Evolutionary conservation across 257 asterid genomes (phyloP).

Genomic region (Haberlea rhodopensis): DNA sequence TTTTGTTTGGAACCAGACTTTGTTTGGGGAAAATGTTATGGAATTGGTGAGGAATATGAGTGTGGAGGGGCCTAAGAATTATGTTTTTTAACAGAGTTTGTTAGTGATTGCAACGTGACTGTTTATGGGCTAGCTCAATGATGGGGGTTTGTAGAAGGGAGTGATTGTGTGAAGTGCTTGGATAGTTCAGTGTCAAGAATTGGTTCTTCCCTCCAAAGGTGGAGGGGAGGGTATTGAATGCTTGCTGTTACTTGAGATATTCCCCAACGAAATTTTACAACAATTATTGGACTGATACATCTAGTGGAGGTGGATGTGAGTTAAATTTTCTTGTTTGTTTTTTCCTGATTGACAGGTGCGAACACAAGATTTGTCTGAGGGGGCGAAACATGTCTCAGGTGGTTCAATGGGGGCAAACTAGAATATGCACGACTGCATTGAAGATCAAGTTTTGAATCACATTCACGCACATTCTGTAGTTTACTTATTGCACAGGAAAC

Average conservation of each 20-base stretch:
- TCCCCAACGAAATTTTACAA: constrained; percentile 56
- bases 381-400: no score
- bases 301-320: constrained; percentile 43
- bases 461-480: no score
- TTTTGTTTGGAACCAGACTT: constrained; percentile 42
- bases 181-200: constrained; percentile 37
- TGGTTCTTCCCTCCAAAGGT: constrained; percentile 41
- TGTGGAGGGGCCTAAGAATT: constrained; percentile 42
- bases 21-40: constrained; percentile 40
- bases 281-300: constrained; percentile 36
- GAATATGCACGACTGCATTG: background rate
- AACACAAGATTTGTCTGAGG: background rate
- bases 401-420: no score
- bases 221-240: constrained; percentile 65
- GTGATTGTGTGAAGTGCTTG: constrained; percentile 51
- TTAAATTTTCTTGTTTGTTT: background rate
- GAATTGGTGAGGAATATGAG: constrained; percentile 46
- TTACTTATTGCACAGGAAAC: no score
- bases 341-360: background rate
- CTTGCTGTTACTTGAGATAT: constrained; percentile 71
- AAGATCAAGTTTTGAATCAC: no score
- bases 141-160: constrained; percentile 59
- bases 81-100: constrained; percentile 45
- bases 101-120: constrained; percentile 41
- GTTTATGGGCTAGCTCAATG: constrained; percentile 80